Percentiles rank a stretch among this genome's conserved stretches.
phyloP scores from a whole-genome alignment of 2,329 filamentous ascomycete species.

The Cladosporium colombiae region DNA sequence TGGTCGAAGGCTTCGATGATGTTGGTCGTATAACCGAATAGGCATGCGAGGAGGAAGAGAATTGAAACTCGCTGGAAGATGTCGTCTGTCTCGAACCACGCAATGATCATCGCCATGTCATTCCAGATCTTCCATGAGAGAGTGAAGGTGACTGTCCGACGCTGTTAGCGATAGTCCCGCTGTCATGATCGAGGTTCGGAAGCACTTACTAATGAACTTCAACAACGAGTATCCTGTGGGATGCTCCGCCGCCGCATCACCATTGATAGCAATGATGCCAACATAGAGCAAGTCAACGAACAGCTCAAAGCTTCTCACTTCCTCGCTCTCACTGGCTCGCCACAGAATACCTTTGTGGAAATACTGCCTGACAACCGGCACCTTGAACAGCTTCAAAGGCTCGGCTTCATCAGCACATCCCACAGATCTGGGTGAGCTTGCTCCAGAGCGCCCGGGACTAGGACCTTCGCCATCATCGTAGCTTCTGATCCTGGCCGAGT shows the following conservation, averaged over 20 bases:
- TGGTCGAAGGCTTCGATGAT: constrained; percentile 57
- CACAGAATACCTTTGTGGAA: constrained; percentile 66
- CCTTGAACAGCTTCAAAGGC: constrained; percentile 59
- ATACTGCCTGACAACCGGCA: constrained; percentile 64
- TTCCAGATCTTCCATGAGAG: constrained; percentile 66
- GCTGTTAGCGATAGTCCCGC: too few species aligned
- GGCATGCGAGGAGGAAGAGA: constrained; percentile 61
- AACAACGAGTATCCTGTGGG: constrained; percentile 58
- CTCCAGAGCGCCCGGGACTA: constrained; percentile 22
- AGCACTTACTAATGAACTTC: constrained; percentile 50
- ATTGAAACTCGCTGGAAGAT: constrained; percentile 60
- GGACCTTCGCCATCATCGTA: constrained; percentile 30
- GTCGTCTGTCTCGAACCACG: constrained; percentile 65
- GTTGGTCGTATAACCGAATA: constrained; percentile 65
- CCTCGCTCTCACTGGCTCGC: constrained; percentile 59
- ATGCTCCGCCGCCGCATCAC: constrained; percentile 60
- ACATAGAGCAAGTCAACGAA: constrained; percentile 59
- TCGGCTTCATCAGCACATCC: constrained; percentile 26
- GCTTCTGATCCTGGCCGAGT: constrained; percentile 55
- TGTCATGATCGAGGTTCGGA: too few species aligned
- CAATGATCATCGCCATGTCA: constrained; percentile 58
- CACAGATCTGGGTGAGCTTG: constrained; percentile 25
- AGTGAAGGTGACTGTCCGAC: constrained; percentile 51
- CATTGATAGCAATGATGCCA: constrained; percentile 65
- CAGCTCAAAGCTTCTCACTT: constrained; percentile 65